Base-by-base conservation (phyloP, 2,329 filamentous ascomycete species). In the Xylariaceae sp. region DNA sequence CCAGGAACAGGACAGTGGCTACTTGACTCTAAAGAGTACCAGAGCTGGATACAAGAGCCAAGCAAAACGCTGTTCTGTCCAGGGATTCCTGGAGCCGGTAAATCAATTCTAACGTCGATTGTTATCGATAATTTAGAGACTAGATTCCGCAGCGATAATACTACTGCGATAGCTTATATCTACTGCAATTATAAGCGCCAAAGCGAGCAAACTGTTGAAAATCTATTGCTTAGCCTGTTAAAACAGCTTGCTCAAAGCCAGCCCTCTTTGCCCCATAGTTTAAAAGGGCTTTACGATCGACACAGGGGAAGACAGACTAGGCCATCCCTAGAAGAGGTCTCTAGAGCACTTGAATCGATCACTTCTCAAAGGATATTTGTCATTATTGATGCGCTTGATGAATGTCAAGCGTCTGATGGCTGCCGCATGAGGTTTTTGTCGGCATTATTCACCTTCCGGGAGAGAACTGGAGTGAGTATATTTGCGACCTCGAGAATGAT, bases 81-180 rank as follows among this genome's bases (percentile, higher is more conserved):
- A 3, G 77, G 77, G 0, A 76, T 77, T 13, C 77, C 77, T 1
- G 77, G 78, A 7, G 74, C 76, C 0, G 77, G 78, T 0, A 82
- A 81, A 61, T 81, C 77, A 0, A 75, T 79, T 6, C 51, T 78
- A 1, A 64, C 74, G 0, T 70, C 77, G 0, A 70, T 74, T 11
- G 69, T 77, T 0, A 57, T 81, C 0, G 65, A 81, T 3, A 20
- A 79, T 13, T 65, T 82, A 1, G 16, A 30, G 4, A 55, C 37
- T 1, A 36, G 30, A 2, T 71, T 68, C 27, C n/a, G 15, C 9
- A 26, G 6, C n/a, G 35, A 57, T 6, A 16, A 8, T 29, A 18
- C 44, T 6, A 18, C 40, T 11, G 50, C 70, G 0, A 63, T 82
- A n/a, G 74, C 72, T 0, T 82, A 75, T 27, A 10, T 80, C 0